Evolutionary conservation across 495 filamentous ascomycete genomes (phyloP), one percentile per base, ranked within the genome.

Genomic region (Cryomyces antarcticus): DNA sequence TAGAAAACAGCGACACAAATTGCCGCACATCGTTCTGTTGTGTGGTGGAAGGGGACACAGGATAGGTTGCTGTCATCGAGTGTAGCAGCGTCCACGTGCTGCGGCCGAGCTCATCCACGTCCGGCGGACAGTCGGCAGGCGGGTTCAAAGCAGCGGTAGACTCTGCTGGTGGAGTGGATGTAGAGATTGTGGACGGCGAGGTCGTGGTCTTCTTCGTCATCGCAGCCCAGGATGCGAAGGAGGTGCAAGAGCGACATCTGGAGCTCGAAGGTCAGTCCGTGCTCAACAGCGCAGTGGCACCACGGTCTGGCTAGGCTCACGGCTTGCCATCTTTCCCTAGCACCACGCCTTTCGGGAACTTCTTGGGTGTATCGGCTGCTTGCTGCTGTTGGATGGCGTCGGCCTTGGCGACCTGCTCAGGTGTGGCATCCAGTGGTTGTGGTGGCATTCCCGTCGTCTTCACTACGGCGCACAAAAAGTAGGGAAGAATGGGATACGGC

Each of bases 281-380:
- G 38, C 48, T 31, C 41, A 28, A 27, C 12, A 37, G 7, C 12
- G 48, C 13, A 35, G 30, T 30, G 38, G 33, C 9, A 13, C 38
- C 12, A 9, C 37, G 10, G 17, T 30, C 28, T 37, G 31, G 24
- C 17, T 6, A 24, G 40, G 59, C 83, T 61, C 68, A 96, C 89
- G 88, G 89, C 63, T 95, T 96, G 38, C 89, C 89, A 67, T 97
- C 83, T 51, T 87, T 82, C 37, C 79, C 89, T 34, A 95, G 64
- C 4, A 93, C 72, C 5, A 93, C 68, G 48, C 87, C 88, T 58
- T 85, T 92, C 10, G 82, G 79, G 28, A 75, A 46, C 31, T 59
- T 61, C 47, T 62, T 63, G 30, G 62, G 43, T 37, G 53, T 17
- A 34, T 30, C 47, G 37, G 42, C 40, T 13, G 42, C 37, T 30